Conservation (phyloP, 1,139 yeast species). For the Nakaseomyces sp. region DNA sequence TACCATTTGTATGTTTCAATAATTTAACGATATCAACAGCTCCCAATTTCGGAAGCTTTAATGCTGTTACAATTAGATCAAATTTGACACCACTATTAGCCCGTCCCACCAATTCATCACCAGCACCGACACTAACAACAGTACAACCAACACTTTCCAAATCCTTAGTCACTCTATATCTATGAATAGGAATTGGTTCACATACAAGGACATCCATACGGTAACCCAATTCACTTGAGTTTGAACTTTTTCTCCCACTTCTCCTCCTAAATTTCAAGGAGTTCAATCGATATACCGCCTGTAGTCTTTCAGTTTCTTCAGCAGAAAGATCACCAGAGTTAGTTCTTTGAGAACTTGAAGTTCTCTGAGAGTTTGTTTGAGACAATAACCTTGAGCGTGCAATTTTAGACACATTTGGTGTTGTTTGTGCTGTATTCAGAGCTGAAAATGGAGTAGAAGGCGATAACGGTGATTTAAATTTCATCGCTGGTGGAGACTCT, state of each 20-base stretch:
- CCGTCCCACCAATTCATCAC: conserved; percentile 73
- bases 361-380: conserved; percentile 8
- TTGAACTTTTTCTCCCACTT: conserved; percentile 24
- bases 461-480: conserved; percentile 25
- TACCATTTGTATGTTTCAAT: conserved; percentile 66
- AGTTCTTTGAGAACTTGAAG: conserved; percentile 11
- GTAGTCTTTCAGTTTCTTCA: conserved; percentile 24
- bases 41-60: conserved; percentile 54
- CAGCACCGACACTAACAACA: conserved; percentile 69
- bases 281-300: conserved; percentile 27
- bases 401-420: conserved; percentile 6
- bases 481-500: conserved; percentile 18
- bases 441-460: conserved; percentile 13
- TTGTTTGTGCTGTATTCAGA: not conserved
- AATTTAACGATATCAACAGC: conserved; percentile 73
- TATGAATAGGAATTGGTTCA: conserved; percentile 77
- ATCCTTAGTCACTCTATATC: conserved; percentile 58
- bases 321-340: conserved; percentile 19
- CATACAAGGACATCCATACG: conserved; percentile 64
- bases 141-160: conserved; percentile 70
- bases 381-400: conserved; percentile 11
- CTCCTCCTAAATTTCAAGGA: conserved; percentile 26
- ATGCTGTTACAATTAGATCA: conserved; percentile 74
- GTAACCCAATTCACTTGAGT: conserved; percentile 17
- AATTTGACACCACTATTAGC: conserved; percentile 79